These are phyloP conservation scores for Furculomyces boomerangus DNA, from an alignment of 371 early-diverging fungal genomes.

Conservation along the genomic window DNA sequence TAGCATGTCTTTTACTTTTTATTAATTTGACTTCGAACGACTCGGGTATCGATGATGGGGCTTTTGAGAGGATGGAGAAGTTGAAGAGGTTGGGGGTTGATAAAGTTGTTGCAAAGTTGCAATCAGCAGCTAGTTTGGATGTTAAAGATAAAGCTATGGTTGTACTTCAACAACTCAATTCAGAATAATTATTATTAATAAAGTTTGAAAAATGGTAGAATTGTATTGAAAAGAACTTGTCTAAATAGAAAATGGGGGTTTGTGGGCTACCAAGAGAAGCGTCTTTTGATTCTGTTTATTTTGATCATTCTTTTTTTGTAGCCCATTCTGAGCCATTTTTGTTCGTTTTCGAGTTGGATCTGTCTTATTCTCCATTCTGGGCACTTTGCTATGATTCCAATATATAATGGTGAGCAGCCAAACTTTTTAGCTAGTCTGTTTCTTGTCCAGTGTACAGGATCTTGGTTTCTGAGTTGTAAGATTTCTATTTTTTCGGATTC, in stretches of 20 bases:
- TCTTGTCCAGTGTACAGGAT: constrained; percentile 24
- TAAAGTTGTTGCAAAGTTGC: neutral
- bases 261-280: constrained; percentile 23
- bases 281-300: constrained; percentile 25
- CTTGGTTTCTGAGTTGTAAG: constrained; percentile 14
- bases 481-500: constrained; percentile 11
- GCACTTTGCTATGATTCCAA: constrained; percentile 12
- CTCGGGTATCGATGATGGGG: neutral
- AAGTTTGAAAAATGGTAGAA: no score
- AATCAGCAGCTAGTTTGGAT: neutral
- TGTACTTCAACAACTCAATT: neutral
- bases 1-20: constrained; percentile 1
- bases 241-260: no score
- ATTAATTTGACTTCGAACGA: neutral
- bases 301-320: constrained; percentile 24
- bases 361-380: constrained; percentile 20
- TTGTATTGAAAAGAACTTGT: no score
- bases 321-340: constrained; percentile 18
- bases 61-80: neutral
- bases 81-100: neutral
- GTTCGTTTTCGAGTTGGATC: constrained; percentile 17
- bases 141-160: constrained; percentile 3
- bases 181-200: no score
- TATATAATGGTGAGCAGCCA: constrained; percentile 11
- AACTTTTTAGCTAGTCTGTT: constrained; percentile 22